Evolutionary conservation across 140 eudicot genomes (phyloP).

Genomic region (Cichorium intybus): DNA sequence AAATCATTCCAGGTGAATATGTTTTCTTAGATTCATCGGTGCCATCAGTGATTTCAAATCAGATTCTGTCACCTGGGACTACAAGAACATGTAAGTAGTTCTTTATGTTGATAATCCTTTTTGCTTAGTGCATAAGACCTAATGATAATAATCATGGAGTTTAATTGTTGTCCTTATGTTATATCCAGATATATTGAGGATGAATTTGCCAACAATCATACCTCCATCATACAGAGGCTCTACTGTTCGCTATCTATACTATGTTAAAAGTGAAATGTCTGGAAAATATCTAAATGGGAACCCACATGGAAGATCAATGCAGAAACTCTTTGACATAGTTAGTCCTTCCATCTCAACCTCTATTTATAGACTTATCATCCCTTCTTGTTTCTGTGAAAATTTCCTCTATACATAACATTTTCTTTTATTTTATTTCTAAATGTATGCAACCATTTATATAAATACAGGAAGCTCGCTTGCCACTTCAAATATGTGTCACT

Average conservation of each 20-base stretch:
- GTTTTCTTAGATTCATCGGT: slow-evolving; percentile 75
- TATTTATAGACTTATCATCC: not conserved
- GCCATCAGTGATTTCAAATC: slow-evolving; percentile 70
- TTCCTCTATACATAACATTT: slow-evolving; percentile 1
- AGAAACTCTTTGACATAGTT: slow-evolving; percentile 52
- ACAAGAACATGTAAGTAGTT: slow-evolving; percentile 63
- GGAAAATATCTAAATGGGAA: slow-evolving; percentile 64
- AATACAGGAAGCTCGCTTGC: slow-evolving; percentile 85
- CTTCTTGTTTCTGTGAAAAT: not conserved
- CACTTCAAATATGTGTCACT: slow-evolving; percentile 89
- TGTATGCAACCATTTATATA: slow-evolving; percentile 16
- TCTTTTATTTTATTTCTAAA: not conserved
- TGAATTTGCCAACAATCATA: slow-evolving; percentile 65
- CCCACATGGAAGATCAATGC: slow-evolving; percentile 47
- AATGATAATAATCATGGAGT: too few species aligned
- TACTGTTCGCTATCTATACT: slow-evolving; percentile 84
- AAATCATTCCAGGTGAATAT: slow-evolving; percentile 67
- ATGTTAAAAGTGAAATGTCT: slow-evolving; percentile 59
- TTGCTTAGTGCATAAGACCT: too few species aligned
- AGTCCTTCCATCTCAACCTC: slow-evolving; percentile 27
- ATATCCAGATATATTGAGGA: slow-evolving; percentile 76
- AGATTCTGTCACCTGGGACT: slow-evolving; percentile 57
- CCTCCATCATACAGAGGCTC: slow-evolving; percentile 99
- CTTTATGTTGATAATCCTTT: slow-evolving; percentile 2
- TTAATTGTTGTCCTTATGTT: slow-evolving; percentile 11